Conservation (phyloP, 2,329 filamentous ascomycete species). For the Nemania sp. region DNA sequence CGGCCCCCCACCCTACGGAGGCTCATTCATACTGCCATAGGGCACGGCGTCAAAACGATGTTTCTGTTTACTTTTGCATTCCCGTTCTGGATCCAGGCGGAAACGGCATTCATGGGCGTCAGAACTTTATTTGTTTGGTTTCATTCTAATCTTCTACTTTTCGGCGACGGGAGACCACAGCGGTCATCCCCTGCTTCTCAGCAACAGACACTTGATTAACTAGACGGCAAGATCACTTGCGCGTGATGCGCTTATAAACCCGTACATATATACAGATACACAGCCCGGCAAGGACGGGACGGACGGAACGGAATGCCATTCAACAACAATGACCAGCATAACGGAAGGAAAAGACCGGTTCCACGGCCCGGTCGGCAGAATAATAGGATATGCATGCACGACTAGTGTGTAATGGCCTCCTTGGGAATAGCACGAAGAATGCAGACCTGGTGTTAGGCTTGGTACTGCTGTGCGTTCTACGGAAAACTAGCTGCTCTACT, state of each 20-base stretch:
- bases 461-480: too few species aligned
- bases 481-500: too few species aligned
- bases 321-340: neutral
- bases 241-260: neutral
- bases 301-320: neutral
- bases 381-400: too few species aligned
- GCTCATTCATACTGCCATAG: neutral
- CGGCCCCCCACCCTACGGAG: neutral
- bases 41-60: conserved; percentile 6
- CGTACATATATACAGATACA: neutral
- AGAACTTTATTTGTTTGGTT: conserved; percentile 7
- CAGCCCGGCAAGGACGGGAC: neutral
- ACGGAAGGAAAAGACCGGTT: too few species aligned
- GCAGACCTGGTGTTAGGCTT: too few species aligned
- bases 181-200: too few species aligned
- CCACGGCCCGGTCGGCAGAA: too few species aligned
- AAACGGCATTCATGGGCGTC: neutral
- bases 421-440: too few species aligned
- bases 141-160: too few species aligned
- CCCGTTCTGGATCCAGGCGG: conserved; percentile 8
- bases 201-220: too few species aligned
- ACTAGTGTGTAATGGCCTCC: too few species aligned
- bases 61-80: conserved; percentile 10
- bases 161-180: too few species aligned
- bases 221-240: conserved; percentile 3